phyloP scores from a whole-genome alignment of 345 rosid species.

The Leavenworthia alabamica region DNA sequence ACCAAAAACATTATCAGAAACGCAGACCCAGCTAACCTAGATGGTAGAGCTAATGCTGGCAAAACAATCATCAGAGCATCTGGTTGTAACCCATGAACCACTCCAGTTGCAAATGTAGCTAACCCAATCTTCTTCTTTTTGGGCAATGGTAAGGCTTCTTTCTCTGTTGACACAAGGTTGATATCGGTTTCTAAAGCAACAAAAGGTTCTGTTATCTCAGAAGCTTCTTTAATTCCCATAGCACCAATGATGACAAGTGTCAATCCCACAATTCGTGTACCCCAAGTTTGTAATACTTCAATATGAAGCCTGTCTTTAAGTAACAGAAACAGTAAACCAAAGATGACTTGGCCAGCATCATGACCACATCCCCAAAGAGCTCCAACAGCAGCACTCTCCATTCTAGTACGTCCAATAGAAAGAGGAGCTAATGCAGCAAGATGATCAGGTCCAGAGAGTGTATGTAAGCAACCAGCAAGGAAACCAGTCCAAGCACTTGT shows the following conservation, averaged over 20 bases:
- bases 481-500: constrained; percentile 95
- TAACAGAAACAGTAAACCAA: constrained; percentile 71
- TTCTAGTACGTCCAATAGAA: constrained; percentile 79
- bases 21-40: constrained; percentile 81
- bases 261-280: constrained; percentile 76
- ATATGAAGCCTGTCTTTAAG: constrained; percentile 85
- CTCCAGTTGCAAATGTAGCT: constrained; percentile 93
- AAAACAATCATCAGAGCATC: constrained; percentile 94
- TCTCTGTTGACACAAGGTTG: constrained; percentile 43
- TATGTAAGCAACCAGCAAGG: constrained; percentile 90
- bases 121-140: constrained; percentile 81
- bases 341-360: constrained; percentile 89
- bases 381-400: constrained; percentile 90
- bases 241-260: constrained; percentile 80
- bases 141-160: constrained; percentile 18
- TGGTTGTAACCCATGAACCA: constrained; percentile 87
- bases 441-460: constrained; percentile 95
- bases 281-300: constrained; percentile 82
- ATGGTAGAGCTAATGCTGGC: constrained; percentile 92
- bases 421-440: constrained; percentile 97
- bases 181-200: constrained; percentile 72
- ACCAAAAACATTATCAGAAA: constrained; percentile 80
- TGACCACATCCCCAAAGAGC: constrained; percentile 99
- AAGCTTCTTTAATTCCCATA: constrained; percentile 83
- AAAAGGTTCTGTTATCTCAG: constrained; percentile 66